Evolutionary conservation across 1,284 basidiomycete genomes (phyloP).

Genomic region (Moesziomyces sp.): DNA sequence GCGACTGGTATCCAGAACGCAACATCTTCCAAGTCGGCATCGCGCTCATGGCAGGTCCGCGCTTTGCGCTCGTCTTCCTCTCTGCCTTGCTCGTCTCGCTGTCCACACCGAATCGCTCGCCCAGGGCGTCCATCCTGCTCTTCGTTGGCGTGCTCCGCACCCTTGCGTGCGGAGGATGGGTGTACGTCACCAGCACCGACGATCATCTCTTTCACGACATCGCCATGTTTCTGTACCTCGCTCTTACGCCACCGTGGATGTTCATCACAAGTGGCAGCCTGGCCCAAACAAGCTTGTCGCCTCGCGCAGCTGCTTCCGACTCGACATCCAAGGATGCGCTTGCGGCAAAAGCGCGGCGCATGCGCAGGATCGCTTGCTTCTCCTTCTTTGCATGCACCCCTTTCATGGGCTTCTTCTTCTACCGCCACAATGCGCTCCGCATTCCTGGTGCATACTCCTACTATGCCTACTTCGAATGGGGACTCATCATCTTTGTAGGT

Average conservation of each 20-base stretch:
- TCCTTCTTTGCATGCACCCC: slow-evolving; percentile 62
- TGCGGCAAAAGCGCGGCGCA: slow-evolving; percentile 43
- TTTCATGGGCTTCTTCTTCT: slow-evolving; percentile 62
- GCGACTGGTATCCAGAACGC: slow-evolving; percentile 90
- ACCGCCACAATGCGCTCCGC: slow-evolving; percentile 56
- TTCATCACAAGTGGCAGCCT: slow-evolving; percentile 58
- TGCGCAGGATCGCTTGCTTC: slow-evolving; percentile 44
- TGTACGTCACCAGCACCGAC: slow-evolving; percentile 84
- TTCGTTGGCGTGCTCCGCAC: slow-evolving; percentile 79
- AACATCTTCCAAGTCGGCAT: slow-evolving; percentile 91
- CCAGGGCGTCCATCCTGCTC: slow-evolving; percentile 70
- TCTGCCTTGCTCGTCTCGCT: slow-evolving; percentile 71
- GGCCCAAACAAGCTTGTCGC: slow-evolving; percentile 16
- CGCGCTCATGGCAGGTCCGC: slow-evolving; percentile 77
- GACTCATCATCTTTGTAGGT: slow-evolving; percentile 60
- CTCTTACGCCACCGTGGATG: slow-evolving; percentile 77
- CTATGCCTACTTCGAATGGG: slow-evolving; percentile 66
- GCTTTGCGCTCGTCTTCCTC: slow-evolving; percentile 80
- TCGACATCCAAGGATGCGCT: slow-evolving; percentile 12
- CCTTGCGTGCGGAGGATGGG: slow-evolving; percentile 88
- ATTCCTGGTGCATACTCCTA: slow-evolving; percentile 61
- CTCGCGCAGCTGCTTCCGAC: not conserved
- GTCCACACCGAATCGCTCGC: slow-evolving; percentile 27
- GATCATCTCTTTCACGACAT: slow-evolving; percentile 86
- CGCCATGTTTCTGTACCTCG: slow-evolving; percentile 78